Evolutionary conservation across 768 basidiomycete species (phyloP).

Genomic region (Neoboletus brunneissimus): DNA sequence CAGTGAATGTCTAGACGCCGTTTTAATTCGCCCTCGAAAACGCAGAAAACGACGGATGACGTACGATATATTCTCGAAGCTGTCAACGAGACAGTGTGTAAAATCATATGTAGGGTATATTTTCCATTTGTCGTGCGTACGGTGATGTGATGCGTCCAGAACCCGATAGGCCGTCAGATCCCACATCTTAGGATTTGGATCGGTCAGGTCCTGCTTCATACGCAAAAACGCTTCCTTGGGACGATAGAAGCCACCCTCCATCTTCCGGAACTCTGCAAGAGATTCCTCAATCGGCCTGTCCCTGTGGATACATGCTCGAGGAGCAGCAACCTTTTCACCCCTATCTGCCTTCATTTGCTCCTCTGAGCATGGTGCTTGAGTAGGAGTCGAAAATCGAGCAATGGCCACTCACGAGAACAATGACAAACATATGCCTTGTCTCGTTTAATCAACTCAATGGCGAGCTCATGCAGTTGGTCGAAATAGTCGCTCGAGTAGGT

Average conservation of each 20-base stretch:
- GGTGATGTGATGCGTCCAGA: slow-evolving; percentile 85
- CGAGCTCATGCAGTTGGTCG: slow-evolving; percentile 78
- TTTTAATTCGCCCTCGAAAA: neutral
- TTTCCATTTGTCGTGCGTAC: slow-evolving; percentile 90
- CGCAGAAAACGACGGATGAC: slow-evolving; percentile 32
- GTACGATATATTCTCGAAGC: slow-evolving; percentile 98
- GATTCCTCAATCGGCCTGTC: slow-evolving; percentile 85
- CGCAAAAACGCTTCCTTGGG: slow-evolving; percentile 91
- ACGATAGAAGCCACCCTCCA: slow-evolving; percentile 87
- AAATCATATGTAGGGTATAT: slow-evolving; percentile 99
- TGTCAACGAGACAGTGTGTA: slow-evolving; percentile 97
- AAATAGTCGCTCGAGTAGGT: slow-evolving; percentile 99
- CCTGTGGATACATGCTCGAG: slow-evolving; percentile 85
- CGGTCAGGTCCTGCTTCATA: slow-evolving; percentile 95
- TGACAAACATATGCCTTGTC: slow-evolving; percentile 96
- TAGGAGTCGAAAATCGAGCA: neutral
- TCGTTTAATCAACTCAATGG: slow-evolving; percentile 81
- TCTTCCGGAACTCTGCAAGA: slow-evolving; percentile 81
- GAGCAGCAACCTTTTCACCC: slow-evolving; percentile 79
- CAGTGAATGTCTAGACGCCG: slow-evolving; percentile 74
- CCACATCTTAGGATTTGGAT: slow-evolving; percentile 99
- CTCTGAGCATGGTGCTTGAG: slow-evolving; percentile 44
- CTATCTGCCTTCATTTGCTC: slow-evolving; percentile 90
- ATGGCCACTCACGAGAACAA: slow-evolving; percentile 74
- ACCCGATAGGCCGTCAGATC: slow-evolving; percentile 96